Evolutionary conservation across 2,329 filamentous ascomycete genomes (phyloP), one percentile per base, ranked within the genome.

Genomic region (Aaosphaeria arxii): DNA sequence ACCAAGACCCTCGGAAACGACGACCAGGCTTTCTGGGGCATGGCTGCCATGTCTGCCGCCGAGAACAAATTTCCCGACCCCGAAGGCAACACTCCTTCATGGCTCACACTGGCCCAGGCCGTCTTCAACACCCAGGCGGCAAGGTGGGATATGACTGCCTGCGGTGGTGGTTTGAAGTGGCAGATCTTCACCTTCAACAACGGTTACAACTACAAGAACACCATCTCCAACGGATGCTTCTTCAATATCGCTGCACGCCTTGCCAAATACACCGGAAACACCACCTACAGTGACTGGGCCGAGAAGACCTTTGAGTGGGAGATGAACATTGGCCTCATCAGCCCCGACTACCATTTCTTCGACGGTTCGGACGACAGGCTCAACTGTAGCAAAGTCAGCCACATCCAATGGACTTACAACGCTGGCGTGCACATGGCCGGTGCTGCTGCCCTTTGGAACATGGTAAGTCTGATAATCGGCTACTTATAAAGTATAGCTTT

Each of bases 181-280:
- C 89, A 95, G 74, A 91, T 95, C 57, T 91, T 85, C 65, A 71
- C 79, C 4, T 82, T 80, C 60, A 92, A 95, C 67, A 85, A 66
- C 31, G 90, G 90, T 13, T 85, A 91, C 66, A 79, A 83, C 59
- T 94, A 95, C 79, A 94, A 91, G 70, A 92, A 92, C 72, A 81
- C 84, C 24, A 82, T 91, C 57, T 85, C 85, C 53, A 94, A 94
- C 68, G 89, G 88, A 33, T 86, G 85, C 30, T 85, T 95, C 69
- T 91, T 95, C 71, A 87, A 92, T 68, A 79, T 95, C 30, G 85
- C 87, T 3, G 85, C 89, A 0, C 85, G 89, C 29, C 77, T 92
- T 7, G 87, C 84, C 36, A 82, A 86, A 46, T 84, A 83, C 48
- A 87, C 85, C 0, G 82, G 81, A 11, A 86, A 88, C 61, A 63